phyloP scores from a whole-genome alignment of 1,139 yeast species.

The Meyerozyma elateridarum region DNA sequence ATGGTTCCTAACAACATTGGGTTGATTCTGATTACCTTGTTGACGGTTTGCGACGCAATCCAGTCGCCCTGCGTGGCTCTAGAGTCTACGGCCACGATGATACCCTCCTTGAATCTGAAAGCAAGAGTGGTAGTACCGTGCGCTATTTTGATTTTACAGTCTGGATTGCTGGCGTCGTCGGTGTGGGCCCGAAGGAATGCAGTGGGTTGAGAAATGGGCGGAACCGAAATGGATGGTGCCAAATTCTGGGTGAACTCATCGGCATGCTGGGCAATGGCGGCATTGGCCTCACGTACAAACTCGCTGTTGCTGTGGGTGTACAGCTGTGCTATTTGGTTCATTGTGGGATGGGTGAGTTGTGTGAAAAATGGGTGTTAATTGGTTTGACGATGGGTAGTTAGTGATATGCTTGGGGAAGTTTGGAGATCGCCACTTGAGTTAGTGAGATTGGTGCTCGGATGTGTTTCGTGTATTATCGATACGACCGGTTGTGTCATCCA shows the following conservation, averaged over 20 bases:
- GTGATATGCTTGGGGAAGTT: neutral
- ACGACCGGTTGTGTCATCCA: too few relatives aligned
- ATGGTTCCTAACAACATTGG: constrained; percentile 93
- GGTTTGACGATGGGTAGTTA: constrained; percentile 1
- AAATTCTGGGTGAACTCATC: constrained; percentile 30
- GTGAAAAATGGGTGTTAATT: neutral
- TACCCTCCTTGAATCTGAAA: constrained; percentile 93
- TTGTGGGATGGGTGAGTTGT: constrained; percentile 9
- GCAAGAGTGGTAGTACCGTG: constrained; percentile 99
- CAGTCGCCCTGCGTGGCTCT: constrained; percentile 98
- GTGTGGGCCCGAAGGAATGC: constrained; percentile 96
- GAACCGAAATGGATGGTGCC: constrained; percentile 68
- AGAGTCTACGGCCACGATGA: constrained; percentile 94
- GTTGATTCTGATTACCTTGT: constrained; percentile 94
- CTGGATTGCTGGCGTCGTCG: constrained; percentile 88
- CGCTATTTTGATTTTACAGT: constrained; percentile 91
- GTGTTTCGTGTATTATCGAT: too few relatives aligned
- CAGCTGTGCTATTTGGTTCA: constrained; percentile 42
- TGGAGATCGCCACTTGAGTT: too few relatives aligned
- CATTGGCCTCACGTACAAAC: constrained; percentile 26
- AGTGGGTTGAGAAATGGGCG: constrained; percentile 89
- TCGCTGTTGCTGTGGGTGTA: constrained; percentile 30
- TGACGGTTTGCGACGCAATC: constrained; percentile 98
- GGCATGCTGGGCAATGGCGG: constrained; percentile 20
- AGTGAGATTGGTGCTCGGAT: constrained; percentile 1